Evolutionary conservation across 2,329 filamentous ascomycete genomes (phyloP).

Genomic region (Ascochyta pisi): DNA sequence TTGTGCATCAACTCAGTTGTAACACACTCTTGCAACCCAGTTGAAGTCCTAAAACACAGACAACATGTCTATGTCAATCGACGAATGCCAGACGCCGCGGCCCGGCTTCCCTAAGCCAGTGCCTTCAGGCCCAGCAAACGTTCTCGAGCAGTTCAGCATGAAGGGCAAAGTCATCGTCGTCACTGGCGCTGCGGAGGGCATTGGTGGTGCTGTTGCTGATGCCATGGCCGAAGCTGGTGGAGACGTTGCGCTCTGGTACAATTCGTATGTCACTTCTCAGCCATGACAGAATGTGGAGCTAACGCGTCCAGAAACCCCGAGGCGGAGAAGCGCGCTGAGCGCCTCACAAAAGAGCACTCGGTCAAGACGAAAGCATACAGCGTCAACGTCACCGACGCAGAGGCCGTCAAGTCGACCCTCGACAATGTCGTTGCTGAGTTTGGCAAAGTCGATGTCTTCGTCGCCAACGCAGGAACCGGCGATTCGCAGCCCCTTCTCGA

Average conservation of each 20-base stretch:
- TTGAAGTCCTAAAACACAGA: slow-evolving; percentile 7
- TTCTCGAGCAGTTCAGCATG: slow-evolving; percentile 43
- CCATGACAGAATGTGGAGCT: slow-evolving; percentile 55
- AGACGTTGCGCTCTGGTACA: slow-evolving; percentile 56
- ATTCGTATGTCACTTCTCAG: slow-evolving; percentile 42
- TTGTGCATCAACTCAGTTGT: background rate
- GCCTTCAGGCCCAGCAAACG: slow-evolving; percentile 37
- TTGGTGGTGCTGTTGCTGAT: slow-evolving; percentile 56
- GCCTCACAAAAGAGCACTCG: slow-evolving; percentile 62
- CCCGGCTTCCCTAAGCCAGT: slow-evolving; percentile 37
- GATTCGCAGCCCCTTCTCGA: slow-evolving; percentile 64
- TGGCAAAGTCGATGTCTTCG: slow-evolving; percentile 68
- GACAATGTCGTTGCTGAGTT: slow-evolving; percentile 72
- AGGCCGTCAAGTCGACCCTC: slow-evolving; percentile 62
- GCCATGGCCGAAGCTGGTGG: slow-evolving; percentile 52
- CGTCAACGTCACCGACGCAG: slow-evolving; percentile 62
- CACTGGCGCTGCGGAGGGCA: slow-evolving; percentile 60
- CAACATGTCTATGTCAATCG: slow-evolving; percentile 46
- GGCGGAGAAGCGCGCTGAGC: slow-evolving; percentile 65
- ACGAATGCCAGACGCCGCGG: slow-evolving; percentile 35
- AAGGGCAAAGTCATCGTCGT: slow-evolving; percentile 52
- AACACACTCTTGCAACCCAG: background rate
- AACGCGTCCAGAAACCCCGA: slow-evolving; percentile 55
- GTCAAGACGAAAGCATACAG: slow-evolving; percentile 71
- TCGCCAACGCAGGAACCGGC: slow-evolving; percentile 71